phyloP scores from a whole-genome alignment of 2,329 filamentous ascomycete species.

The Parafenestella ontariensis region DNA sequence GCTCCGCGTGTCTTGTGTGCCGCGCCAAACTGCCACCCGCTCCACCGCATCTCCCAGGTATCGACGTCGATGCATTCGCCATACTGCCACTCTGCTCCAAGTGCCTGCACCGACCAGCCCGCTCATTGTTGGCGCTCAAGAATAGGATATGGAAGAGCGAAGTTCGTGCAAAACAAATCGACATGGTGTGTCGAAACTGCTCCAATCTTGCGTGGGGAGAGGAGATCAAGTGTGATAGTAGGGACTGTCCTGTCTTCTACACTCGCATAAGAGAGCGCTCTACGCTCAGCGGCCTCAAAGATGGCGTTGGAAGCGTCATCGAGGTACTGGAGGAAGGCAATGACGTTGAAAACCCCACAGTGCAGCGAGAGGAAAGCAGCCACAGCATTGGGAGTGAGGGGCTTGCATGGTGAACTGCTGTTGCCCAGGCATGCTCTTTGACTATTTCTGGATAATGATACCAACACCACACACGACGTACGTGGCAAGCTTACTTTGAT shows the following conservation, averaged over 20 bases:
- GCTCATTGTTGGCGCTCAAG: slow-evolving; percentile 70
- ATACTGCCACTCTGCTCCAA: slow-evolving; percentile 62
- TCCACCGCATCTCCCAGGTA: slow-evolving; percentile 13
- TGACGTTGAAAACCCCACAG: not conserved
- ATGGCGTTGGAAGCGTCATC: slow-evolving; percentile 34
- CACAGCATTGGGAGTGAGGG: not conserved
- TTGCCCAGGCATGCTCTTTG: too few relatives aligned
- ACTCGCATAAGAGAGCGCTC: slow-evolving; percentile 68
- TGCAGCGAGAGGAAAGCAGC: not conserved
- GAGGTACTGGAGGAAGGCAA: slow-evolving; percentile 32
- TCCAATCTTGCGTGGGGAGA: slow-evolving; percentile 75
- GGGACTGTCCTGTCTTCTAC: slow-evolving; percentile 94
- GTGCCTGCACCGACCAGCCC: slow-evolving; percentile 64
- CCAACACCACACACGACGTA: too few relatives aligned
- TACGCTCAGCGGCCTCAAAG: slow-evolving; percentile 28
- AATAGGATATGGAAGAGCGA: slow-evolving; percentile 69
- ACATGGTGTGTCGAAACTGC: slow-evolving; percentile 80
- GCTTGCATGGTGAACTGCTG: not conserved
- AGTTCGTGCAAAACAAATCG: slow-evolving; percentile 67
- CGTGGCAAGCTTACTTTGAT: too few relatives aligned
- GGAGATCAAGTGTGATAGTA: slow-evolving; percentile 84
- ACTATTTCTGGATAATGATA: too few relatives aligned
- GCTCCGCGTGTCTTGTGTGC: slow-evolving; percentile 81
- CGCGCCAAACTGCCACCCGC: slow-evolving; percentile 61
- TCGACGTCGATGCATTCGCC: slow-evolving; percentile 23